phyloP scores from a whole-genome alignment of 352 stramenopile species.

The Phytophthora citrophthora region DNA sequence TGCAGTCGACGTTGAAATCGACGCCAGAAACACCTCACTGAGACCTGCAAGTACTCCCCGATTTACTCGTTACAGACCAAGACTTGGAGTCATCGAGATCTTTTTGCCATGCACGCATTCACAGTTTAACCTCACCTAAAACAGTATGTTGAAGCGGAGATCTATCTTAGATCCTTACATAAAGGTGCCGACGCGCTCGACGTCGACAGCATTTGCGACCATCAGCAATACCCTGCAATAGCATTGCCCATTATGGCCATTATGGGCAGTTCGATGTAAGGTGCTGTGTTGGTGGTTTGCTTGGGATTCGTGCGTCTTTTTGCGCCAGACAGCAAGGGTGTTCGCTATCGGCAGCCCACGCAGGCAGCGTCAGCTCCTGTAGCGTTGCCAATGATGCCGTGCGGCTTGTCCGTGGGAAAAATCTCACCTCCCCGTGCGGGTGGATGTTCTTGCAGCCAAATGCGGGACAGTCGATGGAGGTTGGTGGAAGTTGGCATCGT shows the following conservation, averaged over 20 bases:
- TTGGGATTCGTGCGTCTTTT: too few species aligned
- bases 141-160: conserved; percentile 12
- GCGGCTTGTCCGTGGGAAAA: conserved; percentile 82
- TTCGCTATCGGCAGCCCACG: too few species aligned
- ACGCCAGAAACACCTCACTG: too few species aligned
- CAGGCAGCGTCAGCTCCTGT: too few species aligned
- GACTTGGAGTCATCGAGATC: conserved; percentile 61
- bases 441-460: conserved; percentile 89
- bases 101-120: conserved; percentile 14
- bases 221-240: too few species aligned
- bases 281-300: too few species aligned
- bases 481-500: conserved; percentile 89
- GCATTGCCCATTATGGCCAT: too few species aligned
- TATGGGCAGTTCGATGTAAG: conserved; percentile 7
- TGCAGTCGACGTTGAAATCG: conserved; percentile 18
- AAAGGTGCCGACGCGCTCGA: conserved; percentile 13
- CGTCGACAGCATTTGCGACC: conserved; percentile 12
- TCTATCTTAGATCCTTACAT: conserved; percentile 17
- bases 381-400: conserved; percentile 20
- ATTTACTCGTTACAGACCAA: too few species aligned
- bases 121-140: conserved; percentile 7
- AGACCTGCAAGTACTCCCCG: too few species aligned
- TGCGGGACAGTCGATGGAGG: conserved; percentile 82
- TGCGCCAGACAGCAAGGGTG: too few species aligned
- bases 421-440: conserved; percentile 90